A percentile compares a stretch with the other conserved stretches of the same genome.
phyloP scores from a whole-genome alignment of 1,284 basidiomycete genomes.

The Ustilago hordei region DNA sequence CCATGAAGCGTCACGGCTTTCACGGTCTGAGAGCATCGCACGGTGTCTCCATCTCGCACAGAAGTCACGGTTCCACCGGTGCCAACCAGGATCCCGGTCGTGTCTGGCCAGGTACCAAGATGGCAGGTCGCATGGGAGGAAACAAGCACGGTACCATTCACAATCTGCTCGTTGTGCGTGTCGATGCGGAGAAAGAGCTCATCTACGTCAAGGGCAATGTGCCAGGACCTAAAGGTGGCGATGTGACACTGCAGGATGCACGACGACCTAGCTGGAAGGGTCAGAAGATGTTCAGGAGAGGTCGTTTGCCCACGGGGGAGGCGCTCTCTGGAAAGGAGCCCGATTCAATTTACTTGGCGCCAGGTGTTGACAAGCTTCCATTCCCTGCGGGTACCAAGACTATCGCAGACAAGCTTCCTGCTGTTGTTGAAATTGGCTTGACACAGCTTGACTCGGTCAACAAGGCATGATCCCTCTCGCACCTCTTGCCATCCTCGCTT shows the following conservation, averaged over 20 bases:
- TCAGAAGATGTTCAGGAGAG: conserved; percentile 59
- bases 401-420: conserved; percentile 75
- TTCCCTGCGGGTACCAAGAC: conserved; percentile 90
- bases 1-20: conserved; percentile 97
- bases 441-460: conserved; percentile 40
- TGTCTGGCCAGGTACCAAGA: conserved; percentile 96
- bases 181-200: conserved; percentile 86
- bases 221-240: conserved; percentile 73
- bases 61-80: conserved; percentile 91
- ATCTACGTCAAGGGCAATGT: conserved; percentile 81
- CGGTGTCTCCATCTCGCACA: conserved; percentile 95
- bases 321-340: conserved; percentile 79
- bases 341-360: conserved; percentile 81
- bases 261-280: conserved; percentile 65
- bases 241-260: conserved; percentile 69
- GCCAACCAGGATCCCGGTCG: conserved; percentile 90
- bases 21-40: conserved; percentile 91
- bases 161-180: conserved; percentile 84
- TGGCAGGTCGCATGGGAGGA: conserved; percentile 94
- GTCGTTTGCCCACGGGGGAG: conserved; percentile 71
- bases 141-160: conserved; percentile 73
- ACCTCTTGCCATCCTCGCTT: background rate
- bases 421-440: conserved; percentile 62
- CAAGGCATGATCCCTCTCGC: conserved; percentile 25
- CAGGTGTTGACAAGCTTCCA: conserved; percentile 84